phyloP scores from a whole-genome alignment of 768 basidiomycete species.

The Boletus bicolor region DNA sequence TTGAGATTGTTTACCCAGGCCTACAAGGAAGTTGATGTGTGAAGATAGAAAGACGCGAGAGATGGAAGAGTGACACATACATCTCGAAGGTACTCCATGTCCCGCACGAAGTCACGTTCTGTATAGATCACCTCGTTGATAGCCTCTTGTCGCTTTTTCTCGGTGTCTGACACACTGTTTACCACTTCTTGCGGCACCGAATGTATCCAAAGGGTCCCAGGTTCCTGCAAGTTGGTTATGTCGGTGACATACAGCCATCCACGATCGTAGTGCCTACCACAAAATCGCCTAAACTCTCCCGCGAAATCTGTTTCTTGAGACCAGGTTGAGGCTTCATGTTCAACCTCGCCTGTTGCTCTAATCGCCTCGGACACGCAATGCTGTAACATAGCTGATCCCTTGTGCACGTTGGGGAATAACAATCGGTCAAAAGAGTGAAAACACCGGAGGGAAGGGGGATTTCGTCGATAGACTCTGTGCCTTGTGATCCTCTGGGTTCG shows the following conservation, averaged over 20 bases:
- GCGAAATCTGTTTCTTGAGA: constrained; percentile 77
- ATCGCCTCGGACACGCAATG: constrained; percentile 89
- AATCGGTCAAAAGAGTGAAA: constrained; percentile 94
- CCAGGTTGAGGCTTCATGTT: constrained; percentile 95
- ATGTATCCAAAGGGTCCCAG: constrained; percentile 92
- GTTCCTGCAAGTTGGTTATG: constrained; percentile 46
- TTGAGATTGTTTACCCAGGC: constrained; percentile 87
- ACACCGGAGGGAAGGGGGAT: constrained; percentile 84
- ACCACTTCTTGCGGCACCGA: constrained; percentile 93
- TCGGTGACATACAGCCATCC: constrained; percentile 3
- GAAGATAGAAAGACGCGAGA: background rate
- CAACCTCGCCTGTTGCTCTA: constrained; percentile 91
- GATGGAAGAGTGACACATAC: constrained; percentile 43
- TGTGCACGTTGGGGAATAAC: constrained; percentile 97
- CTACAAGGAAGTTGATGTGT: constrained; percentile 37
- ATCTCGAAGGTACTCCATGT: constrained; percentile 97
- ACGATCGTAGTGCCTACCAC: constrained; percentile 44
- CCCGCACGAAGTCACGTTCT: constrained; percentile 95
- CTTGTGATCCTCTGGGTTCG: constrained; percentile 33
- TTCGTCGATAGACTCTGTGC: constrained; percentile 53
- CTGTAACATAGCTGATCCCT: constrained; percentile 94
- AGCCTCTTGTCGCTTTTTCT: constrained; percentile 95
- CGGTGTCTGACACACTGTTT: constrained; percentile 85
- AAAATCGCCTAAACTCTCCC: constrained; percentile 77
- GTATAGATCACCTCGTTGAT: constrained; percentile 96